A percentile compares a stretch with the other conserved stretches of the same genome.
Evolutionary conservation across 192 early-diverging fungal genomes (phyloP).

Genomic region (Helicostylum pulchrum): DNA sequence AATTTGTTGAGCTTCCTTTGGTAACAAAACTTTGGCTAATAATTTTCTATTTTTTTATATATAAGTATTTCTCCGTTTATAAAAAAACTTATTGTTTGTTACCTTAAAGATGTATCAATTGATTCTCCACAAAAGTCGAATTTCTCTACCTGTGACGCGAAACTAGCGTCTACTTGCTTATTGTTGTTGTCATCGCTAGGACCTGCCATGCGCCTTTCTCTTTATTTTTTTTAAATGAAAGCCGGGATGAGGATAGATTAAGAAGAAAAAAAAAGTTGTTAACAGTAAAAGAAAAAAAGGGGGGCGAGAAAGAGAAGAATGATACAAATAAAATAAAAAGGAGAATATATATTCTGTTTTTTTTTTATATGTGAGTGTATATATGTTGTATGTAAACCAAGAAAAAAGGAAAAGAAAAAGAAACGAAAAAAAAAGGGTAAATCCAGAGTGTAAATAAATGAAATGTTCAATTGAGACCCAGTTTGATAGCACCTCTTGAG

Average conservation of each 20-base stretch:
- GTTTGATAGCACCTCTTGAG: no score
- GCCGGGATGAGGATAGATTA: slow-evolving; percentile 3
- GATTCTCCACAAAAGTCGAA: slow-evolving; percentile 37
- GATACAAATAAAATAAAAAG: no score
- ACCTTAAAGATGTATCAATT: slow-evolving; percentile 40
- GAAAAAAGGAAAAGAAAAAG: neutral
- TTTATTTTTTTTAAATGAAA: neutral
- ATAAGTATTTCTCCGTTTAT: slow-evolving; percentile 3
- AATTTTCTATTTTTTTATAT: slow-evolving; percentile 52
- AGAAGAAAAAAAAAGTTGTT: neutral
- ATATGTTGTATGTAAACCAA: neutral
- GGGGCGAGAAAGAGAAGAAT: neutral
- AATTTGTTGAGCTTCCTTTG: slow-evolving; percentile 82
- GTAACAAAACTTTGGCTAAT: slow-evolving; percentile 67
- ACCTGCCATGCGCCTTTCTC: neutral
- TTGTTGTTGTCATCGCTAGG: neutral
- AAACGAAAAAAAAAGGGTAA: neutral
- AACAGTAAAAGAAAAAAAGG: neutral
- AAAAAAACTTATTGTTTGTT: neutral
- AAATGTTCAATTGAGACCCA: no score
- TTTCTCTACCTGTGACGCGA: slow-evolving; percentile 18
- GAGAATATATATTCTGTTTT: neutral
- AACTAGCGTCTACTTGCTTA: neutral
- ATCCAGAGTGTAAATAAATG: no score
- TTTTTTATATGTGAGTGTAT: neutral